phyloP scores from a whole-genome alignment of 805 yeast species.

The Dipodascopsis tothii region DNA sequence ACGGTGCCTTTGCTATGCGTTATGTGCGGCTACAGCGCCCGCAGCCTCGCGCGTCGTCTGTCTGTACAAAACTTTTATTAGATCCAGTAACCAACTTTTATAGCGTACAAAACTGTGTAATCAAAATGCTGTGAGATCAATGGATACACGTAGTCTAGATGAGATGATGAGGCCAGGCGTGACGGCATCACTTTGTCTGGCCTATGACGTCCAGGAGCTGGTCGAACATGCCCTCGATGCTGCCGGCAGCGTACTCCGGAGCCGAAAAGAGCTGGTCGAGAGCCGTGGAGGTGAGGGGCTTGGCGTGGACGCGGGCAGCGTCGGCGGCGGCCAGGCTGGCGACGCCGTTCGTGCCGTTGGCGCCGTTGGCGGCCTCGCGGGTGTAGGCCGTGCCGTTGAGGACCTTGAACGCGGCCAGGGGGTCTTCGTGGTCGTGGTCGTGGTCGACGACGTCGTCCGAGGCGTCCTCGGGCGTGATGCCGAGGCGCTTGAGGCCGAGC shows the following conservation, averaged over 20 bases:
- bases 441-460: not conserved
- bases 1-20: too few species aligned
- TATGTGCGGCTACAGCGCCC: too few species aligned
- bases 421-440: not conserved
- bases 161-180: too few species aligned
- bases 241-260: constrained; percentile 37
- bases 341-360: constrained; percentile 8
- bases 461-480: not conserved
- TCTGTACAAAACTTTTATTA: too few species aligned
- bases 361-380: constrained; percentile 6
- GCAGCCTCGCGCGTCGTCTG: too few species aligned
- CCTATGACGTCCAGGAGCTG: constrained; percentile 39
- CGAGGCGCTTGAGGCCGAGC: not conserved
- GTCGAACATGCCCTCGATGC: constrained; percentile 47
- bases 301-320: constrained; percentile 13
- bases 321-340: not conserved
- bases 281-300: constrained; percentile 5
- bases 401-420: not conserved
- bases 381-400: too few species aligned
- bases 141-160: too few species aligned
- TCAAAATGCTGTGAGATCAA: too few species aligned
- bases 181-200: constrained; percentile 5
- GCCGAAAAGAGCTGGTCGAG: constrained; percentile 40
- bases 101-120: too few species aligned
- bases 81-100: too few species aligned